A percentile compares a stretch with the other conserved stretches of the same genome.
phyloP scores from a whole-genome alignment of 495 filamentous ascomycete species.

The Corynascus novoguineensis region DNA sequence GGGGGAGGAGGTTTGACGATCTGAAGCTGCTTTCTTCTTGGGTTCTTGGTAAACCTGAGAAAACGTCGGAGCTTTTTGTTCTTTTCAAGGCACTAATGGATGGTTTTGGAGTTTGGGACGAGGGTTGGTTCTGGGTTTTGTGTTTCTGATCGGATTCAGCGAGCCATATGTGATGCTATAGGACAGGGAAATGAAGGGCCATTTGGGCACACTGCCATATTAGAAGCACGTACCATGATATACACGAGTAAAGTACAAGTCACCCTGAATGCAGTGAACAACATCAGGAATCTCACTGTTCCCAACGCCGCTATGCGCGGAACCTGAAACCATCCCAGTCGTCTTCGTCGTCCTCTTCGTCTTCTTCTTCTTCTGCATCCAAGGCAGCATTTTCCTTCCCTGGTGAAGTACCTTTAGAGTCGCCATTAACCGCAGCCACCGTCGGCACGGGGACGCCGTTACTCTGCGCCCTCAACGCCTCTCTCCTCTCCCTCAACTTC shows the following conservation, averaged over 20 bases:
- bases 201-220: background rate
- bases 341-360: conserved; percentile 54
- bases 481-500: conserved; percentile 64
- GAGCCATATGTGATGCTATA: too few species aligned
- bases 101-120: too few species aligned
- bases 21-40: background rate
- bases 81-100: too few species aligned
- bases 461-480: conserved; percentile 40
- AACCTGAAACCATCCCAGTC: conserved; percentile 70
- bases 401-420: conserved; percentile 12
- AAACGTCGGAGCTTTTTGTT: too few species aligned
- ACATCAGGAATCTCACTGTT: background rate
- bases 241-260: conserved; percentile 14
- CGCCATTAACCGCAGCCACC: conserved; percentile 8
- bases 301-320: conserved; percentile 27
- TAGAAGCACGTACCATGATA: conserved; percentile 4
- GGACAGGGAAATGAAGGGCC: background rate
- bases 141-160: background rate
- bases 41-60: too few species aligned
- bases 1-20: conserved; percentile 18
- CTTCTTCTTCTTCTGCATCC: conserved; percentile 36
- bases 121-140: too few species aligned
- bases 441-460: conserved; percentile 11
- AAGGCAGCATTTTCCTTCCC: conserved; percentile 36
- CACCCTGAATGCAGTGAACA: background rate